Base-by-base conservation (phyloP, 2,329 filamentous ascomycete species). In the Cercospora brassicicola region DNA sequence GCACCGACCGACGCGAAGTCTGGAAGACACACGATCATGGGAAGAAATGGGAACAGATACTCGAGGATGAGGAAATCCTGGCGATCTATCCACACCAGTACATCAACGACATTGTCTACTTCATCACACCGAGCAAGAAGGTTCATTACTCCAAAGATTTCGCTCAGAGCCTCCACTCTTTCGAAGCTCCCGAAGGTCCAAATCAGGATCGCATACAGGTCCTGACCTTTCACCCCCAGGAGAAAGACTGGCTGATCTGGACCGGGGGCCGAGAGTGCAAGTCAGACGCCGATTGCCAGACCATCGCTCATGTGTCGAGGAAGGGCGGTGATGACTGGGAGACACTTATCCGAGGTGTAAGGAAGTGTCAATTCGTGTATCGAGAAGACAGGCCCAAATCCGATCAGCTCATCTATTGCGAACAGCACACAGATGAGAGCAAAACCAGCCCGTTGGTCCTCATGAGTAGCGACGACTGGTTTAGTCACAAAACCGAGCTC, bases 171-270 rank as follows among this genome's bases (percentile, higher is more conserved):
- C 91, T 95, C 73, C 87, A 91, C 77, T 84, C 83, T 59, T 96
- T 97, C 79, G 80, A 91, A 67, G 88, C 90, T 2, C 91, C 90
- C 0, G 83, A 87, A 51, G 85, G 86, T 71, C 84, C 85, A n/a
- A 85, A 85, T 79, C 79, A 75, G 18, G 76, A 82, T 6, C 76
- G 76, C 5, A 73, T 83, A 4, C 85, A 87, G 18, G 84, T 93
- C 51, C 79, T 92, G 73, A 84, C 85, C 39, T 99, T 99, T 82
- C 95, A 99, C 75, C 91, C 93, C 0, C 88, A 90, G 73, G 87
- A 91, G 75, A 91, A 90, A 77, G 91, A 97, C 75, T 97, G 93
- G 93, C 84, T 98, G 53, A 91, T 99, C 69, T 98, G 94, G 93
- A 88, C 91, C 59, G 94, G 94, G 45, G 82, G 82, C 9, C 82